Evolutionary conservation across 1,284 basidiomycete species (phyloP).

Genomic region (Agaricales sp.): DNA sequence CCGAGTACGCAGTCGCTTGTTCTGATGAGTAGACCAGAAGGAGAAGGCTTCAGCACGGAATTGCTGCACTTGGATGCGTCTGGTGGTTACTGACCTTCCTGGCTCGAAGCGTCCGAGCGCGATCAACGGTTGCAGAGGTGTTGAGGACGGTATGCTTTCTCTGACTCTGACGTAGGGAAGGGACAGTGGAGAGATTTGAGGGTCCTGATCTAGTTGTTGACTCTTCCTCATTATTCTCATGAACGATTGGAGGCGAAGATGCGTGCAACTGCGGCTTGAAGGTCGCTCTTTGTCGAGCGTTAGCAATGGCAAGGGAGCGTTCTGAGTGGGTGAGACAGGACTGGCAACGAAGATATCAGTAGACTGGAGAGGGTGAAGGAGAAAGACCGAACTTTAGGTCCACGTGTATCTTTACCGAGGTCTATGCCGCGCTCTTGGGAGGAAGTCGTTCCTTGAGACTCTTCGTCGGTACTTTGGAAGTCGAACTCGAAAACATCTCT

Average conservation of each 20-base stretch:
- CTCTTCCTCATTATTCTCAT: too few species aligned
- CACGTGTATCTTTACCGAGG: constrained; percentile 50
- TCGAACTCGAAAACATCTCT: constrained; percentile 73
- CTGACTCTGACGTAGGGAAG: constrained; percentile 20
- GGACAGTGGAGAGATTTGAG: too few species aligned
- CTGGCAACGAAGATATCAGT: constrained; percentile 21
- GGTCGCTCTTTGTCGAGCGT: constrained; percentile 49
- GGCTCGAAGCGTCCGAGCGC: constrained; percentile 53
- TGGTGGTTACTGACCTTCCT: constrained; percentile 36
- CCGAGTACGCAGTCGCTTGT: constrained; percentile 34
- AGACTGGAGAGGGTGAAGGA: constrained; percentile 3
- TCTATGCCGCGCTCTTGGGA: constrained; percentile 46
- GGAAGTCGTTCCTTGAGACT: constrained; percentile 40
- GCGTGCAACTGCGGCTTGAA: constrained; percentile 42
- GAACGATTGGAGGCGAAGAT: too few species aligned
- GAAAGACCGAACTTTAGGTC: constrained; percentile 21
- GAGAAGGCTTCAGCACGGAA: constrained; percentile 1
- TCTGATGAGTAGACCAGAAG: constrained; percentile 37
- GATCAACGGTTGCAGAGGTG: constrained; percentile 47
- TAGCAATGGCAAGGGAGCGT: constrained; percentile 52
- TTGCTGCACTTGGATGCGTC: constrained; percentile 3
- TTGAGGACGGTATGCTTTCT: constrained; percentile 56
- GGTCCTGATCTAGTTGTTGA: too few species aligned
- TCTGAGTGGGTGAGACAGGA: constrained; percentile 43
- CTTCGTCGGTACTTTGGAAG: constrained; percentile 75